Percentiles rank a stretch among this genome's conserved stretches.
Evolutionary conservation across 1,284 basidiomycete genomes (phyloP).

Genomic region (Meripilus lineatus): DNA sequence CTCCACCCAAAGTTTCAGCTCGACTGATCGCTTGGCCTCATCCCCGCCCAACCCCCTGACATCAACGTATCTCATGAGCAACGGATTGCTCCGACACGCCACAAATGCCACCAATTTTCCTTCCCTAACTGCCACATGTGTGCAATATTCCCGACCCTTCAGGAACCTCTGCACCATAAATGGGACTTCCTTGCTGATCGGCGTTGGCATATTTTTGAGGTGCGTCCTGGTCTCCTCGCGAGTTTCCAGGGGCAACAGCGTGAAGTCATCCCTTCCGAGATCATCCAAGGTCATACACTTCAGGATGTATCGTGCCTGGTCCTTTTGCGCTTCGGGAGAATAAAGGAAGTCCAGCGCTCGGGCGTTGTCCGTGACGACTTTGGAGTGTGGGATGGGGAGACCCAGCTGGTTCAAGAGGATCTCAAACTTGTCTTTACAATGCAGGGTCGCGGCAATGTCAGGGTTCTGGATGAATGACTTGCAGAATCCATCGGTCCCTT

Average conservation of each 20-base stretch:
- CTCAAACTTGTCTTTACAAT: slow-evolving; percentile 17
- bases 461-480: slow-evolving; percentile 16
- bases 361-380: slow-evolving; percentile 9
- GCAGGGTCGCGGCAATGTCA: slow-evolving; percentile 10
- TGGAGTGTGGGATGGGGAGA: slow-evolving; percentile 12
- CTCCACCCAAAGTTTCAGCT: slow-evolving; percentile 7
- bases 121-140: slow-evolving; percentile 15
- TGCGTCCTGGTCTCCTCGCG: slow-evolving; percentile 11
- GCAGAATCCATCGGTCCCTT: slow-evolving; percentile 9
- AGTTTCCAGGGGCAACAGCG: slow-evolving; percentile 13
- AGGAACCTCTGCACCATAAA: slow-evolving; percentile 17
- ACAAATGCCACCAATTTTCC: slow-evolving; percentile 15
- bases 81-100: slow-evolving; percentile 15
- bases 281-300: slow-evolving; percentile 16
- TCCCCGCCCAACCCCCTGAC: slow-evolving; percentile 8
- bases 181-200: slow-evolving; percentile 11
- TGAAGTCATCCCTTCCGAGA: slow-evolving; percentile 15
- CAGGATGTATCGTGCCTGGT: slow-evolving; percentile 11
- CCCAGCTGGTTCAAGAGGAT: slow-evolving; percentile 11
- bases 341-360: slow-evolving; percentile 15
- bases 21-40: slow-evolving; percentile 1
- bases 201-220: slow-evolving; percentile 11
- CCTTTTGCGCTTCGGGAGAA: slow-evolving; percentile 7
- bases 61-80: slow-evolving; percentile 18
- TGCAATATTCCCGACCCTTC: slow-evolving; percentile 15